Evolutionary conservation across 441 rosid genomes (phyloP).

Genomic region (Eutrema salsugineum): DNA sequence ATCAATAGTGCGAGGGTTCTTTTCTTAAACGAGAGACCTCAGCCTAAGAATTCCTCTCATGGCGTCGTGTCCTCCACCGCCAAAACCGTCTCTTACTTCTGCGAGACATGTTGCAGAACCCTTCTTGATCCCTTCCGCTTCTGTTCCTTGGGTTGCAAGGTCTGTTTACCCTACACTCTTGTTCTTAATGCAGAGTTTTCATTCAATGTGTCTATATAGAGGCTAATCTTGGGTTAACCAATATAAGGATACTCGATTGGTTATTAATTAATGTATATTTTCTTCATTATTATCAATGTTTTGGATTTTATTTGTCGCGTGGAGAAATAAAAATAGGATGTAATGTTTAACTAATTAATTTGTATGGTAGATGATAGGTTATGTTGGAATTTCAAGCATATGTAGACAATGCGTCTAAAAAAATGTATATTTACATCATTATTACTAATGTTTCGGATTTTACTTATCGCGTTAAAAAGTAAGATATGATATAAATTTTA

Average conservation of each 20-base stretch:
- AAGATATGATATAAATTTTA: background rate
- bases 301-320: no score
- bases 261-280: no score
- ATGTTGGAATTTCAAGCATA: no score
- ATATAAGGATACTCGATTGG: no score
- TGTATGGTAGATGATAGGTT: no score
- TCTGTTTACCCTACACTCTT: slow-evolving; percentile 25
- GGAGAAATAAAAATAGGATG: no score
- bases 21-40: slow-evolving; percentile 83
- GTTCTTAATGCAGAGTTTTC: no score
- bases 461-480: background rate
- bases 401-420: no score
- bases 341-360: no score
- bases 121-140: slow-evolving; percentile 83
- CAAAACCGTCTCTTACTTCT: slow-evolving; percentile 52
- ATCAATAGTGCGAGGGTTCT: slow-evolving; percentile 82
- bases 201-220: no score
- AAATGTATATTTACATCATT: background rate
- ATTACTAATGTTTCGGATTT: background rate
- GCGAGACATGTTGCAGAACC: slow-evolving; percentile 67
- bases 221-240: no score
- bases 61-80: slow-evolving; percentile 14
- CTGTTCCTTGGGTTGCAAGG: slow-evolving; percentile 96
- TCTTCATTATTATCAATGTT: no score
- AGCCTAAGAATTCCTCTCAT: slow-evolving; percentile 44